Evolutionary conservation across 2,329 filamentous ascomycete genomes (phyloP), one percentile per base, ranked within the genome.

Genomic region (Fusarium ramigenum): DNA sequence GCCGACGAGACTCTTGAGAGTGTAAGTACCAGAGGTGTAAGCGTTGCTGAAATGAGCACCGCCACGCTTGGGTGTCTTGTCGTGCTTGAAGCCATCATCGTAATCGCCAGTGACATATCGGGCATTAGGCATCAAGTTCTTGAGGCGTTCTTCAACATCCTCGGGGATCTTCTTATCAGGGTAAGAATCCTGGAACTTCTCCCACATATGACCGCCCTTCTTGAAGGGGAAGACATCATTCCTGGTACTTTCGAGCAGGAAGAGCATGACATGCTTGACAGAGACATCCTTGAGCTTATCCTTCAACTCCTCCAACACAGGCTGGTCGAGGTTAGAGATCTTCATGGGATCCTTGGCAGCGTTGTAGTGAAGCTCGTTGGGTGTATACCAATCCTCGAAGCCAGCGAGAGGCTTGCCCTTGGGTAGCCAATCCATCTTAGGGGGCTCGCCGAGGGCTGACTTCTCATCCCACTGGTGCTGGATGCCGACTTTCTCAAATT

Each of bases 201-300:
- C 75, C 68, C 79, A 82, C 16, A 85, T 81, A 23, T 82, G 70
- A 8, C 82, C 83, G 2, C 79, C 77, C 63, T 83, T 83, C 43
- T 84, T 84, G 19, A 86, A 69, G 1, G 85, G 84, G 43, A 85
- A 86, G 2, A 86, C 79, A 36, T 86, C 84, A 5, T 82, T 82
- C 19, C 84, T 80, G 4, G 84, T 85, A 54, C 84, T 85, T 66
- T 86, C 84, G 10, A 86, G 78, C 14, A 84, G 79, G 21, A 86
- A 63, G 15, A 85, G 63, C 21, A 86, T 75, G 5, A 86, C 78
- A 60, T 86, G 84, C 58, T 83, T 83, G 44, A 86, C 83, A 16
- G 80, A 78, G 19, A 84, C 75, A 15, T 77, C 71, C 12, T 67
- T 49, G 2, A 83, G 66, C 47, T 75, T 76, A 25, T 59, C 68